Evolutionary conservation across 208 protist species (phyloP), one percentile per base, ranked within the genome.

Genomic region (Wallacemonas sp.): DNA sequence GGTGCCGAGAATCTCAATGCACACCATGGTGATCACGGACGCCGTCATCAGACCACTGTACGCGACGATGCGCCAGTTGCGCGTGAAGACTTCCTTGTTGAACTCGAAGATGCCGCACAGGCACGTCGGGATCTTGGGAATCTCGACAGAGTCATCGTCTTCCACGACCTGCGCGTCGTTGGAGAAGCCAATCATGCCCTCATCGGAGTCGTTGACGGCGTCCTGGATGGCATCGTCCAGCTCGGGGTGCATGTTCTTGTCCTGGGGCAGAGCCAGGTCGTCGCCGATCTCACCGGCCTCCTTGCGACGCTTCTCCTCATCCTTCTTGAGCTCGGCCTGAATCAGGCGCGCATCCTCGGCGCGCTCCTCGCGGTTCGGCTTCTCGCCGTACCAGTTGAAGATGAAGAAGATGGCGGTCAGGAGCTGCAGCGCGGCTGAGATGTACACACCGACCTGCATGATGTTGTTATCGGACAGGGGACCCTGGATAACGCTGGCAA

Each of bases 371-470:
- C 65, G 66, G 70, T 93, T 90, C 30, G n/a, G 61, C 61, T 77
- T 36, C 83, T 93, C 87, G 12, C 71, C 87, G 67, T 85, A 84
- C 78, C 71, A 79, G 76, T 93, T 93, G 61, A 85, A 80, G 26
- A 84, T 34, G 60, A 77, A 88, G 72, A 90, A 72, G n/a, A 87
- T 19, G n/a, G 58, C 54, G 4, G 81, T 78, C 48, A 88, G n/a
- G n/a, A 86, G 44, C 76, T 90, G 80, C 56, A 84, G 57, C 0
- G 60, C 78, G 21, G 78, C 87, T 17, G 83, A 75, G 36, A 93
- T 38, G 56, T 78, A 86, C 32, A 84, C 72, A 54, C 74, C 74
- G 48, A 90, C 68, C 26, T 78, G 69, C 67, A 70, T 61, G 30
- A 74, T 66, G 36, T 73, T 70, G 9, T 38, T 24, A 61, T 93